phyloP scores from a whole-genome alignment of 2,329 filamentous ascomycete genomes.

The Cryoendolithus antarcticus region DNA sequence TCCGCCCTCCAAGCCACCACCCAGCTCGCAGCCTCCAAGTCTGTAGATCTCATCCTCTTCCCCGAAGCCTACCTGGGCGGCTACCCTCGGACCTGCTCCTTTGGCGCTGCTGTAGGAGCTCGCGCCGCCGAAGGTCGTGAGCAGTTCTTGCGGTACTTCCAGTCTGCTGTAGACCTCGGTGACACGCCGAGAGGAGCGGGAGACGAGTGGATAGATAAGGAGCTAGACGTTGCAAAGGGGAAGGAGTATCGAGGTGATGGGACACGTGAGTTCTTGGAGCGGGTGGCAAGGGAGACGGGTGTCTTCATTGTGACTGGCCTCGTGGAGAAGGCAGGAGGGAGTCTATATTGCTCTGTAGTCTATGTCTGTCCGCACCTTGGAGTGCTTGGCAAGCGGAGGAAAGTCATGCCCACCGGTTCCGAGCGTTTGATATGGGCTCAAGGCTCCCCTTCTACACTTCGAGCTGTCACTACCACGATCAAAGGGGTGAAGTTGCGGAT shows the following conservation, averaged over 20 bases:
- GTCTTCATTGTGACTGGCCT: conserved; percentile 72
- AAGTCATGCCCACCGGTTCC: conserved; percentile 81
- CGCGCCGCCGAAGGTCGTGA: conserved; percentile 60
- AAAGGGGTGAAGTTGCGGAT: conserved; percentile 69
- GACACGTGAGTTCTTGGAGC: conserved; percentile 67
- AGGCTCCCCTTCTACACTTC: conserved; percentile 64
- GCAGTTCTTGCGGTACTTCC: conserved; percentile 72
- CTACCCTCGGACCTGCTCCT: conserved; percentile 70
- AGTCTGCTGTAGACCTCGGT: conserved; percentile 67
- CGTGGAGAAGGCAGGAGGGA: conserved; percentile 70
- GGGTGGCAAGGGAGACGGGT: conserved; percentile 61
- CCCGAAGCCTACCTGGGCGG: conserved; percentile 88
- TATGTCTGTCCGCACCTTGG: conserved; percentile 69
- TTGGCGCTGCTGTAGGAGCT: conserved; percentile 62
- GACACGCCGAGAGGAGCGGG: conserved; percentile 63
- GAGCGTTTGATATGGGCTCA: conserved; percentile 85
- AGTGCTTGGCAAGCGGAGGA: conserved; percentile 70
- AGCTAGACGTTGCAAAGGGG: conserved; percentile 39
- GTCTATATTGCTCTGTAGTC: conserved; percentile 69
- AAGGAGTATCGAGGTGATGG: conserved; percentile 52
- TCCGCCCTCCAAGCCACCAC: conserved; percentile 52
- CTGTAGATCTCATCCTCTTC: conserved; percentile 64
- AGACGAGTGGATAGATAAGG: conserved; percentile 55
- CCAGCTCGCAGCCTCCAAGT: conserved; percentile 46
- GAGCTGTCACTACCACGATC: conserved; percentile 67